Evolutionary conservation across 352 stramenopile genomes (phyloP).

Genomic region (Pythium myriotylum): DNA sequence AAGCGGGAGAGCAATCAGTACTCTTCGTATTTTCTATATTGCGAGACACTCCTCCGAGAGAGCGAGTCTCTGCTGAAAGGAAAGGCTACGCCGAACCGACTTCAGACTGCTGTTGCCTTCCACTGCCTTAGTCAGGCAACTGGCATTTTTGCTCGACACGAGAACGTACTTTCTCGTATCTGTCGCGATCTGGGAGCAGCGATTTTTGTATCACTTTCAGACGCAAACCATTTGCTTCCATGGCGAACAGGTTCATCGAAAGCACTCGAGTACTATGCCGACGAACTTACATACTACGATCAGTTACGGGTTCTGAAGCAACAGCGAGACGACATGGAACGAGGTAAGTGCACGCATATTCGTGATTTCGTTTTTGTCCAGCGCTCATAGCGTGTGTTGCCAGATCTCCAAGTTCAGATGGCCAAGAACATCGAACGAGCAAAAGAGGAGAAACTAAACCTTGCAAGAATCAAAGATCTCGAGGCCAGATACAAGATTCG

Average conservation of each 20-base stretch:
- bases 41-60: slow-evolving; percentile 74
- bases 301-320: slow-evolving; percentile 42
- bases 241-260: slow-evolving; percentile 46
- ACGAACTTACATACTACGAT: slow-evolving; percentile 71
- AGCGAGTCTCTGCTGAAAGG: slow-evolving; percentile 58
- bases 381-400: background rate
- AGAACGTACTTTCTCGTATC: slow-evolving; percentile 57
- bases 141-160: slow-evolving; percentile 60
- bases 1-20: slow-evolving; percentile 42
- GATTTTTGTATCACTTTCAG: slow-evolving; percentile 57
- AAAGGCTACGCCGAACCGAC: slow-evolving; percentile 63
- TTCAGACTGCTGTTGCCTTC: slow-evolving; percentile 76
- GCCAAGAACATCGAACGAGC: slow-evolving; percentile 33
- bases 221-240: slow-evolving; percentile 8
- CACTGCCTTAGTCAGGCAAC: slow-evolving; percentile 72
- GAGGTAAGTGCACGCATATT: slow-evolving; percentile 31
- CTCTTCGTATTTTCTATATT: slow-evolving; percentile 75
- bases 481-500: slow-evolving; percentile 55
- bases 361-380: background rate
- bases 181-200: slow-evolving; percentile 58
- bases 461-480: slow-evolving; percentile 47
- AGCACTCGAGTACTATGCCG: slow-evolving; percentile 58
- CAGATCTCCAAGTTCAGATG: slow-evolving; percentile 47
- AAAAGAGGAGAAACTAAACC: slow-evolving; percentile 38
- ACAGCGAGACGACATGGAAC: slow-evolving; percentile 49